Evolutionary conservation across 1,139 yeast species (phyloP).

Genomic region (Taphrina communis): DNA sequence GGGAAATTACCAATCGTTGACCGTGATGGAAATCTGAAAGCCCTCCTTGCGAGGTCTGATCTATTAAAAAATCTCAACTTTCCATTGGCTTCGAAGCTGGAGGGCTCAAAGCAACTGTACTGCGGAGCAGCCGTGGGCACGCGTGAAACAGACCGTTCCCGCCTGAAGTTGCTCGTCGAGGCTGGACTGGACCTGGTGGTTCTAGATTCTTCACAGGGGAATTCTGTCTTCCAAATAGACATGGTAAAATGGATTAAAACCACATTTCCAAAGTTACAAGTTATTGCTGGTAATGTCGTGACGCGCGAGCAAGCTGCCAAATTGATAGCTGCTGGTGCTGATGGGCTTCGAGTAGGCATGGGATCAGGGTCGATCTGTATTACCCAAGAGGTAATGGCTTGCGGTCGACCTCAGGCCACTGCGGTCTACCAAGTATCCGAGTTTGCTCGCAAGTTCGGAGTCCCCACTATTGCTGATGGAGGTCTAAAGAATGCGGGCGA

Average conservation of each 20-base stretch:
- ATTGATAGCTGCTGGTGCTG: slow-evolving; percentile 95
- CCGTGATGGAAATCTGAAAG: slow-evolving; percentile 71
- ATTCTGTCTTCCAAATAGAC: slow-evolving; percentile 90
- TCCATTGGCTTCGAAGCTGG: slow-evolving; percentile 94
- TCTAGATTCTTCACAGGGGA: slow-evolving; percentile 96
- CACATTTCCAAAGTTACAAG: slow-evolving; percentile 78
- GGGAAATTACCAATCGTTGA: slow-evolving; percentile 97
- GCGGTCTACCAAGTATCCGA: slow-evolving; percentile 88
- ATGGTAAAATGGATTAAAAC: slow-evolving; percentile 91
- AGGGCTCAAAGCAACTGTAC: slow-evolving; percentile 88
- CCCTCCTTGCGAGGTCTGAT: slow-evolving; percentile 93
- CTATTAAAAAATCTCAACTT: slow-evolving; percentile 92
- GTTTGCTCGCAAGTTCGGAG: slow-evolving; percentile 87
- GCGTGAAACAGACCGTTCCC: slow-evolving; percentile 81
- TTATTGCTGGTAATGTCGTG: slow-evolving; percentile 97
- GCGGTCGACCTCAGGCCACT: slow-evolving; percentile 99
- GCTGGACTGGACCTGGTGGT: slow-evolving; percentile 98
- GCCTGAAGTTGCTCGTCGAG: slow-evolving; percentile 81
- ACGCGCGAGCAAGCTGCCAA: slow-evolving; percentile 99
- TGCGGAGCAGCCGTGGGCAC: slow-evolving; percentile 99
- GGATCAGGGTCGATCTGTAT: slow-evolving; percentile 83
- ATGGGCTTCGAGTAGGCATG: slow-evolving; percentile 98
- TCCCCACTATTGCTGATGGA: slow-evolving; percentile 98
- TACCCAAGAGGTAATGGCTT: slow-evolving; percentile 99
- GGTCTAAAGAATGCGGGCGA: slow-evolving; percentile 99